These are phyloP conservation scores for Trypethelium eluteriae DNA, from an alignment of 495 filamentous ascomycete genomes.

Conservation along the genomic window DNA sequence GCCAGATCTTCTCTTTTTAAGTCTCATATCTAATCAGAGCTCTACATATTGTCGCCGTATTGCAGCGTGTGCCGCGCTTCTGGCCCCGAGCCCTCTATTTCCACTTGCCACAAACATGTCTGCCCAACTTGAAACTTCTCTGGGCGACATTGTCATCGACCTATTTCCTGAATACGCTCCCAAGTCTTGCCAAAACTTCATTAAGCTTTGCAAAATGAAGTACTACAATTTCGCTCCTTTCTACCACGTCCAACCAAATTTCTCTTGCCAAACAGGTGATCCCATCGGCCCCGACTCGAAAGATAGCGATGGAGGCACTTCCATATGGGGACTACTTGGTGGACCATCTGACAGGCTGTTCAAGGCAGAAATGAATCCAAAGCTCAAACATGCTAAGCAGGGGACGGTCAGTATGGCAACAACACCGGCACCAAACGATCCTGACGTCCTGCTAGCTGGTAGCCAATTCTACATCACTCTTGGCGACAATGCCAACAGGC, in stretches of 20 bases:
- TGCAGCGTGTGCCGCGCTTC: too few species aligned
- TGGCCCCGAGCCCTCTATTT: too few species aligned
- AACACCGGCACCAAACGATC: slow-evolving; percentile 63
- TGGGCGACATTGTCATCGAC: slow-evolving; percentile 90
- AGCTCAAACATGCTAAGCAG: slow-evolving; percentile 73
- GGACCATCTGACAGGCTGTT: slow-evolving; percentile 62
- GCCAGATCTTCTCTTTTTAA: too few species aligned
- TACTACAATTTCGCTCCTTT: slow-evolving; percentile 96
- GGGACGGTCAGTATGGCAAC: slow-evolving; percentile 96
- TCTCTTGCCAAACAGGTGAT: slow-evolving; percentile 92
- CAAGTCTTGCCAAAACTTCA: slow-evolving; percentile 86
- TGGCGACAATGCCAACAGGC: slow-evolving; percentile 75
- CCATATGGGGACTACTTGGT: slow-evolving; percentile 78
- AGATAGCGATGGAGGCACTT: slow-evolving; percentile 82
- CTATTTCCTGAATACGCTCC: slow-evolving; percentile 79
- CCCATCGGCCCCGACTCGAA: slow-evolving; percentile 75
- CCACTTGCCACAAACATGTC: slow-evolving; percentile 44
- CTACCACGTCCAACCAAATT: slow-evolving; percentile 79
- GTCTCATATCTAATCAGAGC: too few species aligned
- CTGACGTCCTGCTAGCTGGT: slow-evolving; percentile 69
- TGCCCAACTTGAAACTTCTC: slow-evolving; percentile 81
- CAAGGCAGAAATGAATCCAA: slow-evolving; percentile 70
- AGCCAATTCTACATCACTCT: slow-evolving; percentile 90
- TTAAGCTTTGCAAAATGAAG: slow-evolving; percentile 95
- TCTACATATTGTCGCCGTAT: too few species aligned